Evolutionary conservation across 371 early-diverging fungal genomes (phyloP).

Genomic region (Mortierella sp.): DNA sequence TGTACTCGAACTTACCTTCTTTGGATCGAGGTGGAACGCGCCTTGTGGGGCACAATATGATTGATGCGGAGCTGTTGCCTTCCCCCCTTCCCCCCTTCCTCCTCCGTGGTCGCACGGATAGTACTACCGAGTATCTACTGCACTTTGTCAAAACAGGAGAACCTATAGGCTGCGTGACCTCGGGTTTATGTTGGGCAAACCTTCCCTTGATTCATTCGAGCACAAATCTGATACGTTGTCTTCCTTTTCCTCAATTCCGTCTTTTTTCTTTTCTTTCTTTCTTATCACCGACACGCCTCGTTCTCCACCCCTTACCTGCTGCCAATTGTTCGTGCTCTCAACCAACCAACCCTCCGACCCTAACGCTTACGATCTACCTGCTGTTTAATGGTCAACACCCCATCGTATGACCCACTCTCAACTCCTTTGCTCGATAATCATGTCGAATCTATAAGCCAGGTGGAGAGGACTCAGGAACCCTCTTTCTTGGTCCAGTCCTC

Average conservation of each 20-base stretch:
- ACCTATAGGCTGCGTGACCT: neutral
- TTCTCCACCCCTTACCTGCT: neutral
- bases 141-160: neutral
- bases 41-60: no score
- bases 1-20: no score
- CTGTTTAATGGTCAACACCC: constrained; percentile 53
- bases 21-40: no score
- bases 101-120: neutral
- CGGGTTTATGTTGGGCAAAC: neutral
- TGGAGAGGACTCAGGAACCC: constrained; percentile 15
- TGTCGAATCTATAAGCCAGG: constrained; percentile 43
- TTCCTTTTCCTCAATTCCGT: neutral
- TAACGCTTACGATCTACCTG: constrained; percentile 7
- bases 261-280: neutral
- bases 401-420: constrained; percentile 46
- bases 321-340: neutral
- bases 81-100: neutral
- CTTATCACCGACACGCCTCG: neutral
- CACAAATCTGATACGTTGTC: constrained; percentile 1
- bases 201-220: no score
- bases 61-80: no score
- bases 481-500: constrained; percentile 10
- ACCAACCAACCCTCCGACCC: neutral
- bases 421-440: constrained; percentile 23
- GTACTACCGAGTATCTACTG: neutral